Evolutionary conservation across 805 yeast species (phyloP), one percentile per base, ranked within the genome.

Genomic region (Metschnikowia sp.): DNA sequence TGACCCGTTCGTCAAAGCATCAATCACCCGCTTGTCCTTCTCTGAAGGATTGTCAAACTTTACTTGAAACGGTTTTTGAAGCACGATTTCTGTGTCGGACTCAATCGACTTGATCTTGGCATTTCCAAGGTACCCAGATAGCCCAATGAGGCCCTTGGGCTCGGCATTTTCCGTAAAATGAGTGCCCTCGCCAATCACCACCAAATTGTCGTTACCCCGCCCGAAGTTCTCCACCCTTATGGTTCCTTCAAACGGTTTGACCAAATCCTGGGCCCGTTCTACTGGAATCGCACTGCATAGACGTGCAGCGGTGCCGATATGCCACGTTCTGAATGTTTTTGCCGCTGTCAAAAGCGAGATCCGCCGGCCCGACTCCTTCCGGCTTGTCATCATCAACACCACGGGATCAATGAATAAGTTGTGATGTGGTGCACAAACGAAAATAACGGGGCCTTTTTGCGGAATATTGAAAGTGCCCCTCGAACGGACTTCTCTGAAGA

Each of bases 401-500:
- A 68, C 49, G 1, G 69, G 73, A 54, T 71, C 76, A 18, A 72
- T 62, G 45, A 70, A 72, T 51, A 71, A 74, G 52, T 72, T 72
- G 47, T 67, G 74, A 53, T 72, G 76, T 2, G 76, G 76, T 1
- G 74, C 76, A 46, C 70, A 64, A 9, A 70, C 76, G 47, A 71
- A 69, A 15, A 72, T 57, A 18, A 69, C 63, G 1, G 75, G 66
- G 6, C 75, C 76, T 12, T 47, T 41, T 30, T 55, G 59, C 33
- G 76, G 75, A 36, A 72, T 63, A 47, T 71, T 60, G 57, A 67
- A 69, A 4, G 71, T 52, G 8, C 76, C 76, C 31, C 75, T 45
- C 33, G 65, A 54, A 39, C 62, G 62, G 45, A 72, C 66, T 42
- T 72, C 76, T 37, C 76, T 53, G 61, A 72, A 72, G 44, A 70